Conservation (phyloP, 2,329 filamentous ascomycete genomes). For the Aureobasidium musti region DNA sequence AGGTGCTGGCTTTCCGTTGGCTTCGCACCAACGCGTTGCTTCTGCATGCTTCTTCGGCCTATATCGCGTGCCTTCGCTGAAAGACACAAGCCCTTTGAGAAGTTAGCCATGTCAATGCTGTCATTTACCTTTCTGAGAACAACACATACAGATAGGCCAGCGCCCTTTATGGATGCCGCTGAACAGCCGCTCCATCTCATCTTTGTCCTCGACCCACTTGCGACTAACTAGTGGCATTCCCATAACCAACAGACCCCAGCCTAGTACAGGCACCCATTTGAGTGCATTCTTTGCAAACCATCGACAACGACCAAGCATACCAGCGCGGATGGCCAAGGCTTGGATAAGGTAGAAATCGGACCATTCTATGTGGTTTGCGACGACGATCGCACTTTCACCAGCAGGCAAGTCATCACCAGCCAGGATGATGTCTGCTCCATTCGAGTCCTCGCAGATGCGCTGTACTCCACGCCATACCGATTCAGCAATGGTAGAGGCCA, state of each 20-base stretch:
- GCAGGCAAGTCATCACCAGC: conserved; percentile 56
- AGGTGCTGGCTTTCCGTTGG: conserved; percentile 54
- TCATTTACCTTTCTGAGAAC: background rate
- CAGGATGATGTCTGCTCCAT: conserved; percentile 56
- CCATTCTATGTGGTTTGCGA: conserved; percentile 64
- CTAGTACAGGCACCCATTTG: conserved; percentile 60
- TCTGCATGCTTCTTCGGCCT: conserved; percentile 56
- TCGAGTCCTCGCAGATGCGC: conserved; percentile 56
- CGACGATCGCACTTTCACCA: conserved; percentile 61
- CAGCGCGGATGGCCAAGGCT: conserved; percentile 54
- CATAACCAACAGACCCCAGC: conserved; percentile 66
- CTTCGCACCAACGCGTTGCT: conserved; percentile 56
- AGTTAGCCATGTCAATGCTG: background rate
- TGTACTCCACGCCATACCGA: conserved; percentile 62
- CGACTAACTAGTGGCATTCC: conserved; percentile 65
- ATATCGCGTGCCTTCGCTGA: conserved; percentile 64
- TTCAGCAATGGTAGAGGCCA: conserved; percentile 58
- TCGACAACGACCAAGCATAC: conserved; percentile 63
- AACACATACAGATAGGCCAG: conserved; percentile 59
- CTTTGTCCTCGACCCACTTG: conserved; percentile 60
- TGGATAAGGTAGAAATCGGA: conserved; percentile 67
- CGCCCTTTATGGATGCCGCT: conserved; percentile 50
- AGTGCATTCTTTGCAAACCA: conserved; percentile 65
- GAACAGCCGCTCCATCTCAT: conserved; percentile 61
- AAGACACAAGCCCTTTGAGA: conserved; percentile 62